phyloP scores from a whole-genome alignment of 2,329 filamentous ascomycete genomes.

The Penicillium sp. region DNA sequence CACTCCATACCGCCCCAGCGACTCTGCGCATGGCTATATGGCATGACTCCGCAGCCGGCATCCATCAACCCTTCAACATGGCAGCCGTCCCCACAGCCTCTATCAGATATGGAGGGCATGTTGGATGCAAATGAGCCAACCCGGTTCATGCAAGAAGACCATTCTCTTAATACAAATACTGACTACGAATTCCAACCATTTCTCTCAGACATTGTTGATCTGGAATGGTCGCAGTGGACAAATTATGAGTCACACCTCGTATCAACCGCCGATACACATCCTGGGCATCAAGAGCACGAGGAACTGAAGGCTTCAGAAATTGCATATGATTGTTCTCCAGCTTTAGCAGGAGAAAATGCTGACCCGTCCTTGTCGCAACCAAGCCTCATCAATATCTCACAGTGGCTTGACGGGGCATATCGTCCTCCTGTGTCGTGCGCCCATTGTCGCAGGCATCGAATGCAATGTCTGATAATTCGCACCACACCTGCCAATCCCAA shows the following conservation, averaged over 20 bases:
- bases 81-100: conserved; percentile 10
- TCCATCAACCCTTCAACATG: neutral
- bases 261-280: neutral
- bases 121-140: conserved; percentile 1
- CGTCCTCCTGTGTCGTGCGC: conserved; percentile 44
- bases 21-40: neutral
- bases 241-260: conserved; percentile 1
- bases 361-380: neutral
- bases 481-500: conserved; percentile 51
- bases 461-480: conserved; percentile 51
- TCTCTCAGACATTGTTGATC: conserved; percentile 5
- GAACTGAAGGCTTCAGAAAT: neutral
- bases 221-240: conserved; percentile 12
- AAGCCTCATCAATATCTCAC: conserved; percentile 26
- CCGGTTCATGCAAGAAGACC: conserved; percentile 5
- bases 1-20: neutral
- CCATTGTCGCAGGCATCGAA: conserved; percentile 45
- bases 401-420: conserved; percentile 43
- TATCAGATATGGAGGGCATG: conserved; percentile 6
- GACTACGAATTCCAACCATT: conserved; percentile 14
- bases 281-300: neutral
- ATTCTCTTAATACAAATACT: neutral
- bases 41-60: conserved; percentile 10
- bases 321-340: neutral
- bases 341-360: neutral